Base-by-base conservation (phyloP, 352 stramenopile species). In the Phytophthora boehmeriae region DNA sequence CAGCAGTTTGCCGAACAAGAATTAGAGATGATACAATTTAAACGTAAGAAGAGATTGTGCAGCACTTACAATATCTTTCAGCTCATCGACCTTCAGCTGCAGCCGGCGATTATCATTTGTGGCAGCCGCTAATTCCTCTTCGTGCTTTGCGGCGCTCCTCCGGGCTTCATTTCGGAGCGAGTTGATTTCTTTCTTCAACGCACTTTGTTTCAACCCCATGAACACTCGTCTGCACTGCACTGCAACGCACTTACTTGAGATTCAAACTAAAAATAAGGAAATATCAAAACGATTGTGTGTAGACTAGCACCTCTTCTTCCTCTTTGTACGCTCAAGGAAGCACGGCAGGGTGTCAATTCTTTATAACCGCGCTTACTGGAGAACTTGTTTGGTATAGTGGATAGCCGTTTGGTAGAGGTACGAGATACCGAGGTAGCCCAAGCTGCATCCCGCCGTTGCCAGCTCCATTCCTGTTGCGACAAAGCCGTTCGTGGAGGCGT, bases 381-480 rank as follows among this genome's bases (percentile, higher is more conserved):
- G 27, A 55, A 43, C 30, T 63, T 76, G 59, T 16, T 71, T 73
- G 48, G 73, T 71, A 42, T 82, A 77, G 19, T 65, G 60, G 39
- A 83, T 32, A 1, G 78, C 56, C 34, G 70, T 73, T 30, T 86
- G 78, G 59, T 83, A 92, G 6, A 92, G 35, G 39, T 78, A 86
- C 9, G 77, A 81, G 38, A 80, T 44, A 41, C 82, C 79, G 22
- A 93, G 68, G 39, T 73, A 85, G n/a, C 85, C 79, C 27, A 93
- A 68, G 14, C 74, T 88, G 43, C 75, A 86, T 25, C 82, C 77
- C 8, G 82, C 83, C 8, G 82, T 86, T n/a, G 77, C 75, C 17
- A 93, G 48, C 36, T 93, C 85, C 50, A 86, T 44, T 10, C 85
- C 78, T 0, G 83, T 90, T n/a, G 78, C 78, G 14, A 91, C 39